These are phyloP conservation scores for Aphanocladium album DNA, from an alignment of 2,329 filamentous ascomycete species.

Conservation along the genomic window DNA sequence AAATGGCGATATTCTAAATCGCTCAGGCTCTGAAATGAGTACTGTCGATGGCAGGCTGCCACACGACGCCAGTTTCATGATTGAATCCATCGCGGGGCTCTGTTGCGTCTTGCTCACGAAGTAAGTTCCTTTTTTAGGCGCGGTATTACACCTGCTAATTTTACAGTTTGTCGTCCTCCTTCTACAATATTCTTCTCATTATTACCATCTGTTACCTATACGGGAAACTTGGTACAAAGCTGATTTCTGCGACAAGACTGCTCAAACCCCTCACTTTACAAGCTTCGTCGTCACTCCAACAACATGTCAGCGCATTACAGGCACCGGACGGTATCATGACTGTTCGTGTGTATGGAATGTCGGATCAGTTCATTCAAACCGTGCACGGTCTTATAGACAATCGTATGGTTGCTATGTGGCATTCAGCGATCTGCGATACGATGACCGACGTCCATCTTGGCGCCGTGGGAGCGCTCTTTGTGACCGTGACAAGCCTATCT, in stretches of 20 bases:
- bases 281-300: conserved; percentile 47
- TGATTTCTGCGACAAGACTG: neutral
- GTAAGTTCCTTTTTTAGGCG: neutral
- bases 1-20: neutral
- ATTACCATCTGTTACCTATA: neutral
- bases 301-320: conserved; percentile 55
- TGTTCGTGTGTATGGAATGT: conserved; percentile 63
- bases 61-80: neutral
- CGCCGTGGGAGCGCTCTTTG: conserved; percentile 58
- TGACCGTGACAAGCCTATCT: conserved; percentile 53
- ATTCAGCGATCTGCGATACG: conserved; percentile 62
- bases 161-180: neutral
- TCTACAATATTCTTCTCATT: neutral
- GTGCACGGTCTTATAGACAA: conserved; percentile 37
- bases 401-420: conserved; percentile 57
- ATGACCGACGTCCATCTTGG: conserved; percentile 66
- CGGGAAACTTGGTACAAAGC: neutral
- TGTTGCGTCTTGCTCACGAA: neutral
- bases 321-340: conserved; percentile 62
- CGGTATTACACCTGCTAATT: neutral
- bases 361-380: conserved; percentile 55
- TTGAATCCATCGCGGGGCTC: neutral
- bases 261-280: neutral
- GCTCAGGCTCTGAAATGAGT: neutral
- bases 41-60: neutral